Percentiles rank a stretch among this genome's conserved stretches.
phyloP scores from a whole-genome alignment of 176 grass and related monocot species.

The Triticum timopheevii region DNA sequence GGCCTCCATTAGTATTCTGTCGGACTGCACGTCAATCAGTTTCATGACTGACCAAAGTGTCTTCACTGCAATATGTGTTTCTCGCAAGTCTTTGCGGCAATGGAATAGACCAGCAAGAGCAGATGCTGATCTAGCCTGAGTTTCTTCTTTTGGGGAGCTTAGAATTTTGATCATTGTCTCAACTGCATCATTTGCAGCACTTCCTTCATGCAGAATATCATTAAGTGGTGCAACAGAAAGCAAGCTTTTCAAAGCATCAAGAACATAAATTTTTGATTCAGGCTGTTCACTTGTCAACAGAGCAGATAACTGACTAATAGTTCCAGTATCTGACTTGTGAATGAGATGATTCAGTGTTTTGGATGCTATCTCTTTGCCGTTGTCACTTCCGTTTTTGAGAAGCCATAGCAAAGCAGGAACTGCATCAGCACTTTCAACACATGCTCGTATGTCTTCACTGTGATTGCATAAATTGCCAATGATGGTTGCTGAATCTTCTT shows the following conservation, averaged over 20 bases:
- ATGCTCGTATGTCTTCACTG: constrained; percentile 99
- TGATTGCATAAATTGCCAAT: constrained; percentile 99
- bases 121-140: constrained; percentile 94
- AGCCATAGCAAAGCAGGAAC: constrained; percentile 99
- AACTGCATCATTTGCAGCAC: constrained; percentile 93
- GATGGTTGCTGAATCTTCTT: constrained; percentile 99
- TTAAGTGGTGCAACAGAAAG: constrained; percentile 92
- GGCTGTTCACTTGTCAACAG: constrained; percentile 95
- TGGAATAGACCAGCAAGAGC: constrained; percentile 92
- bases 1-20: constrained; percentile 71
- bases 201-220: constrained; percentile 99
- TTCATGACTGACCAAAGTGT: constrained; percentile 87
- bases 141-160: constrained; percentile 81
- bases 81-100: constrained; percentile 87
- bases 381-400: constrained; percentile 98
- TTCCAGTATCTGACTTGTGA: constrained; percentile 98
- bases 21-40: constrained; percentile 70
- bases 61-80: constrained; percentile 89
- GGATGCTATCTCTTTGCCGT: constrained; percentile 99
- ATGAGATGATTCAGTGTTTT: constrained; percentile 98
- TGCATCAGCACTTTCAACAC: constrained; percentile 99
- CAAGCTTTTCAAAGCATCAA: constrained; percentile 94
- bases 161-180: constrained; percentile 99
- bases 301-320: constrained; percentile 93
- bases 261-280: constrained; percentile 95